These are phyloP conservation scores for Maudiozyma pseudohumilis DNA, from an alignment of 805 yeast genomes.

Conservation along the genomic window DNA sequence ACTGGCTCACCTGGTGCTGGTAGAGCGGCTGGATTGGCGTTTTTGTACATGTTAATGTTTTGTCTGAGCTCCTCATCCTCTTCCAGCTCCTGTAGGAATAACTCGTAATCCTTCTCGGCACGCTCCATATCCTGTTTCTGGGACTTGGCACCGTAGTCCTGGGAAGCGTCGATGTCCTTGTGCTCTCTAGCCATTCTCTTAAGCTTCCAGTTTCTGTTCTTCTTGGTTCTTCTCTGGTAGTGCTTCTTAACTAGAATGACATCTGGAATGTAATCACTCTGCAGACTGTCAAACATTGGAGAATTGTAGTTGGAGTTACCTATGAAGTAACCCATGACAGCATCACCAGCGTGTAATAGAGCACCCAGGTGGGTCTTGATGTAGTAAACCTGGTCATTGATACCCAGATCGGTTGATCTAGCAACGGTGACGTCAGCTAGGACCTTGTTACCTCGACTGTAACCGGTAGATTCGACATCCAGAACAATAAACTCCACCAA, in stretches of 20 bases:
- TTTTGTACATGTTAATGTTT: constrained; percentile 80
- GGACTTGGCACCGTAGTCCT: constrained; percentile 49
- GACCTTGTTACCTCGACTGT: constrained; percentile 62
- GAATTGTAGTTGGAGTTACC: constrained; percentile 82
- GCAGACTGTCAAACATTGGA: constrained; percentile 66
- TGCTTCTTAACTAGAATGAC: constrained; percentile 82
- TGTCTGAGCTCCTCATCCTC: constrained; percentile 93
- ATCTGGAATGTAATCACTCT: constrained; percentile 62
- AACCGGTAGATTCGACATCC: constrained; percentile 90
- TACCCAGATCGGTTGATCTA: constrained; percentile 81
- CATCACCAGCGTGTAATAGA: constrained; percentile 92
- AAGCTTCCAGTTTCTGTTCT: constrained; percentile 78
- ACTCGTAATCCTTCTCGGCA: constrained; percentile 90
- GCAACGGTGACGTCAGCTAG: constrained; percentile 87
- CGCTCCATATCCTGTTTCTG: constrained; percentile 83
- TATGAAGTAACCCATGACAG: constrained; percentile 83
- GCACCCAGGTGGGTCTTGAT: constrained; percentile 91
- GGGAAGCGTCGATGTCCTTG: constrained; percentile 72
- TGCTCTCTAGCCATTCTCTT: constrained; percentile 98
- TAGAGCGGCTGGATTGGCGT: constrained; percentile 16
- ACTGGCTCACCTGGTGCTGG: constrained; percentile 34
- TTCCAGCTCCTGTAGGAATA: constrained; percentile 93
- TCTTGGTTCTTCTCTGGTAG: constrained; percentile 70
- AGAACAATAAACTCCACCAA: constrained; percentile 79
- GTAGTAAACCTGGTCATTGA: constrained; percentile 71